Base-by-base conservation (phyloP, 2,329 filamentous ascomycete species). In the Cladophialophora psammophila region DNA sequence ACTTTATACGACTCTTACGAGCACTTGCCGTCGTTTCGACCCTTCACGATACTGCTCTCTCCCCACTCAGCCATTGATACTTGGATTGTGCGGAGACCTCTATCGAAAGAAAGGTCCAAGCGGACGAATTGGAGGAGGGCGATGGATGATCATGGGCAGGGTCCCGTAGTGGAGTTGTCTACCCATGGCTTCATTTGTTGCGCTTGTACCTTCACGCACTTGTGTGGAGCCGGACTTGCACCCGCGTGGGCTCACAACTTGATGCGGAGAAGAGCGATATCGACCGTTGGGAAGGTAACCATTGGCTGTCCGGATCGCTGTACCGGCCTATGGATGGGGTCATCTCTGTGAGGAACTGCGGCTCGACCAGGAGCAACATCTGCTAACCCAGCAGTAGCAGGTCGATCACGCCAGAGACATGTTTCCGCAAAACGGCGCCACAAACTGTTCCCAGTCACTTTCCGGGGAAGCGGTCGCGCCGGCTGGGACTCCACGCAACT, bases 401-500 rank as follows among this genome's bases (percentile, higher is more conserved):
- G 5, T 45, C 15, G 53, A 36, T 58, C 34, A 66, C 32, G 53
- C 64, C 26, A 66, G 45, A 26, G 64, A 66, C 64, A 66, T 66
- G n/a, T 66, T 66, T 26, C 64, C 64, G 54, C 64, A 66, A 35
- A 66, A 52, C n/a, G 64, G 64, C 7, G 64, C 64, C 15, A 66
- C 45, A 32, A 66, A 63, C n/a, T 56, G 53, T 20, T 59, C 58
- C 64, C 64, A 66, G 53, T 66, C 64, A 32, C 63, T 66, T 36
- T 63, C 31, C 26, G 32, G 31, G 31, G 32, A 32, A 34, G 32
- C 58, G 38, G 6, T 10, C 12, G 20, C 59, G 13, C 52, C 31
- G 12, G 35, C 31, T 38, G 53, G 36, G 26, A 15, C 32, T 31
- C 36, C 45, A 20, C 42, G 26, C 35, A 75, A 68, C 59, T 84